phyloP scores from a whole-genome alignment of 1,139 yeast species.

The Kodamaea sp. region DNA sequence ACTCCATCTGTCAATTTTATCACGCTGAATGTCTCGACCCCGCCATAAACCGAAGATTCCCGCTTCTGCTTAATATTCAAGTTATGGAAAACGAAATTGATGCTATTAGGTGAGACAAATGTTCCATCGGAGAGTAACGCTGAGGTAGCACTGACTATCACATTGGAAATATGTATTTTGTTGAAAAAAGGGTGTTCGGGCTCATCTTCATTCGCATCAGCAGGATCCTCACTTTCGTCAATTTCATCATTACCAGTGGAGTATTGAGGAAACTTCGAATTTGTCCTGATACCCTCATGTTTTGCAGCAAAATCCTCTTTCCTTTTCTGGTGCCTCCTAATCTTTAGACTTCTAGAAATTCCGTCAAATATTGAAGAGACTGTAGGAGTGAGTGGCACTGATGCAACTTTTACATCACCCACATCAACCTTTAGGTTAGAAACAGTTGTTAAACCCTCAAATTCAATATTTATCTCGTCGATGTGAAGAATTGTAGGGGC shows the following conservation, averaged over 20 bases:
- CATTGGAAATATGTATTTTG: conserved; percentile 31
- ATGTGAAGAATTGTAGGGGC: conserved; percentile 29
- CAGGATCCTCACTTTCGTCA: conserved; percentile 5
- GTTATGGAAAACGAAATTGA: conserved; percentile 30
- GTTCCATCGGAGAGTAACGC: conserved; percentile 41
- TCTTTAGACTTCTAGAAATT: conserved; percentile 33
- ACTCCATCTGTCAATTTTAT: conserved; percentile 19
- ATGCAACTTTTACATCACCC: conserved; percentile 47
- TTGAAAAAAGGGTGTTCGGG: conserved; percentile 26
- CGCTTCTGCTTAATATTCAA: conserved; percentile 46
- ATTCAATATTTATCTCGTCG: conserved; percentile 39
- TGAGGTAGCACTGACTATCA: conserved; percentile 47
- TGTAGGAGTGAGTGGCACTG: conserved; percentile 39
- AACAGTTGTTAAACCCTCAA: conserved; percentile 53
- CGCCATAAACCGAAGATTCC: conserved; percentile 47
- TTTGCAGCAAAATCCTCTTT: conserved; percentile 17
- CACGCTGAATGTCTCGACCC: conserved; percentile 36
- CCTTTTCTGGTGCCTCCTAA: conserved; percentile 32
- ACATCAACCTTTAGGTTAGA: conserved; percentile 50
- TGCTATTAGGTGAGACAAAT: conserved; percentile 33
- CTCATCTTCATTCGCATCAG: conserved; percentile 13
- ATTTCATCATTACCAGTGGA: conserved; percentile 21
- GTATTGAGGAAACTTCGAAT: conserved; percentile 34
- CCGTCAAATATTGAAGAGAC: conserved; percentile 32
- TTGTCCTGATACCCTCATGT: conserved; percentile 6